Evolutionary conservation across 192 early-diverging fungal genomes (phyloP).

Genomic region (Dispira simplex): DNA sequence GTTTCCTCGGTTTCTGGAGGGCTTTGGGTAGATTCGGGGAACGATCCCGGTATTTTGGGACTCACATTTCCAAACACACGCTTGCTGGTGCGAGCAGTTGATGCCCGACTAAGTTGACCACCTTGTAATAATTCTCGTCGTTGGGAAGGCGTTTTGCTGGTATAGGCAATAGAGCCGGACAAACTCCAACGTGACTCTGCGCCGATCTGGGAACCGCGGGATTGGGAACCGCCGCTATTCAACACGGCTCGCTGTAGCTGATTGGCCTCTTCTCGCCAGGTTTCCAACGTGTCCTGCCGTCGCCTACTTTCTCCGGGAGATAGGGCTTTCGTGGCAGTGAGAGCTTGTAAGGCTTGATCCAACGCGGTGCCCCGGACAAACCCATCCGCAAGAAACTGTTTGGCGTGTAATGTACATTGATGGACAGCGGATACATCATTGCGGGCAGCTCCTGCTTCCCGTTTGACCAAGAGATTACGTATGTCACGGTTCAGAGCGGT

Average conservation of each 20-base stretch:
- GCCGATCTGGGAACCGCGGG: constrained; percentile 3
- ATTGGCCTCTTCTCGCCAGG: constrained; percentile 52
- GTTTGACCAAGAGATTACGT: constrained; percentile 50
- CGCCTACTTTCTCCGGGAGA: constrained; percentile 59
- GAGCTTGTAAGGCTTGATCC: constrained; percentile 30
- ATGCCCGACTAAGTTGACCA: constrained; percentile 9
- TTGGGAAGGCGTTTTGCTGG: constrained; percentile 13
- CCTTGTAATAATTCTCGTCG: background rate
- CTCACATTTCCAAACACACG: constrained; percentile 59
- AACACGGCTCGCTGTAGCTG: constrained; percentile 41
- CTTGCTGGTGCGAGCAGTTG: constrained; percentile 20
- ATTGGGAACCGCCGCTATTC: background rate
- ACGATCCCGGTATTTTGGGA: constrained; percentile 1
- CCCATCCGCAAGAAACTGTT: constrained; percentile 38
- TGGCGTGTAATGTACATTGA: constrained; percentile 61
- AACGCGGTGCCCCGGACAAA: constrained; percentile 31
- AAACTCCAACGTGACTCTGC: constrained; percentile 21
- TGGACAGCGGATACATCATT: constrained; percentile 67
- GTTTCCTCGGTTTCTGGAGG: constrained; percentile 69
- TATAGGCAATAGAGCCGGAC: constrained; percentile 12
- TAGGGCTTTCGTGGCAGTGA: constrained; percentile 39
- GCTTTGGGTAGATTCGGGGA: constrained; percentile 8
- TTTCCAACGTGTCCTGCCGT: constrained; percentile 60
- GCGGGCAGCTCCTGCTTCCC: constrained; percentile 52
- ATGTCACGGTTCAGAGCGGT: constrained; percentile 50